phyloP scores from a whole-genome alignment of 441 rosid genomes.

The Arabidopsis lyrata region DNA sequence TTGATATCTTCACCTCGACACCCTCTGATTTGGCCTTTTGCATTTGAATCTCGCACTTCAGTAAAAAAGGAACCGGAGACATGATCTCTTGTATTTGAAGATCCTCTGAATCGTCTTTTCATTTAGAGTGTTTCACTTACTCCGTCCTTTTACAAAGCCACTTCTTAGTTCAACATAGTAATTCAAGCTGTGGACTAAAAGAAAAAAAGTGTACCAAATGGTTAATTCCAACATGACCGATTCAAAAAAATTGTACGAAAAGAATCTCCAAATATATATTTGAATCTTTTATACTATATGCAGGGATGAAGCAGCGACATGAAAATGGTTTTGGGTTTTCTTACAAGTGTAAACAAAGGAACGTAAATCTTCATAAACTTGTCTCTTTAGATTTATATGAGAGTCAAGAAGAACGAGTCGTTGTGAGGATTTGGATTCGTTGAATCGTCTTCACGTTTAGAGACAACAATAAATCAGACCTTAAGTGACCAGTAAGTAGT shows the following conservation, averaged over 20 bases:
- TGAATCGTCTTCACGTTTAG: conserved; percentile 19
- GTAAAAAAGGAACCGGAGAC: not conserved
- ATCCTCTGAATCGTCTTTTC: not conserved
- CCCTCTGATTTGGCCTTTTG: not conserved
- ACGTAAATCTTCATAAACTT: not conserved
- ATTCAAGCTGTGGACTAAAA: not conserved
- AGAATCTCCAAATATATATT: too few species aligned
- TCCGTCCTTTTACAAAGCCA: not conserved
- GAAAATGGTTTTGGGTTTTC: conserved; percentile 10
- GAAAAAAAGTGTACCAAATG: too few species aligned
- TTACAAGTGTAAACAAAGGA: not conserved
- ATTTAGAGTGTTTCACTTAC: not conserved
- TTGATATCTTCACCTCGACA: not conserved
- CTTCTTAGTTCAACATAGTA: not conserved
- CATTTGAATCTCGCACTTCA: not conserved
- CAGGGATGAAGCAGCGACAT: not conserved
- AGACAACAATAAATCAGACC: not conserved
- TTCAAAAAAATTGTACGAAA: too few species aligned
- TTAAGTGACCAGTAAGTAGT: conserved; percentile 6
- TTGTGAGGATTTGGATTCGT: not conserved
- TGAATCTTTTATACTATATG: too few species aligned
- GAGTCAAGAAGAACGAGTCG: conserved; percentile 19
- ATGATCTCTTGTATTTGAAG: not conserved
- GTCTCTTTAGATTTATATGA: conserved; percentile 5
- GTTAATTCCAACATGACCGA: not conserved